Conservation (phyloP, 768 basidiomycete genomes). For the Tylopilus sp. region DNA sequence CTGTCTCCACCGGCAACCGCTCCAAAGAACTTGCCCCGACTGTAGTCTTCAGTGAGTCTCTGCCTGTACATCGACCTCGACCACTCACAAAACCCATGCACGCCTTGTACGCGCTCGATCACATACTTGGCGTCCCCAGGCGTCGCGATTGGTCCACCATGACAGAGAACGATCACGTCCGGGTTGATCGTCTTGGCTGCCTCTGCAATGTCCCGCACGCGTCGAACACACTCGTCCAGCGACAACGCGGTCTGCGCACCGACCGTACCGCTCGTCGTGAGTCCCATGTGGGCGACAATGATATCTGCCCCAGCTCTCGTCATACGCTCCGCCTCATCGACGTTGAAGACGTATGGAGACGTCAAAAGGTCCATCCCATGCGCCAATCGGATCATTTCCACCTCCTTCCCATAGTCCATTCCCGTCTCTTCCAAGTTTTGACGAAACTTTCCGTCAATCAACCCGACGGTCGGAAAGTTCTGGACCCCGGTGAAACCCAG, state of each 20-base stretch:
- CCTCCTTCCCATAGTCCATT: conserved; percentile 30
- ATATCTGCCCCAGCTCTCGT: conserved; percentile 23
- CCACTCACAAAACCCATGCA: conserved; percentile 26
- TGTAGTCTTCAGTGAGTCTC: not conserved
- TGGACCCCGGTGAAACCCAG: conserved; percentile 27
- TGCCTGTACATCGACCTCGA: not conserved
- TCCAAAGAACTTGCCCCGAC: conserved; percentile 28
- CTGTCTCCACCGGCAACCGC: conserved; percentile 23
- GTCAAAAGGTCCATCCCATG: conserved; percentile 24
- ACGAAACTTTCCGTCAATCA: conserved; percentile 29
- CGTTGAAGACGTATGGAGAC: conserved; percentile 28
- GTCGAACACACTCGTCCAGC: conserved; percentile 23
- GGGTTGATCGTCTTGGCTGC: conserved; percentile 17
- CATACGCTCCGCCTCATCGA: conserved; percentile 25
- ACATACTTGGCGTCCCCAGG: no score
- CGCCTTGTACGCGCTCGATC: conserved; percentile 12
- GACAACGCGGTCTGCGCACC: conserved; percentile 23
- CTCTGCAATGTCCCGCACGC: conserved; percentile 16
- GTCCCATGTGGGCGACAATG: conserved; percentile 28
- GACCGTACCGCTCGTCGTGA: conserved; percentile 26
- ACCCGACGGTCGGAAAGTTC: conserved; percentile 27
- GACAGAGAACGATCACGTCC: conserved; percentile 4
- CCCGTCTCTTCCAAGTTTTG: conserved; percentile 30
- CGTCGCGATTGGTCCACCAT: no score
- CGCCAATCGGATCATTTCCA: conserved; percentile 29